Percentiles rank a stretch among this genome's conserved stretches.
These are phyloP conservation scores for Penicillium thymicola DNA, from an alignment of 2,329 filamentous ascomycete genomes.

Conservation along the genomic window DNA sequence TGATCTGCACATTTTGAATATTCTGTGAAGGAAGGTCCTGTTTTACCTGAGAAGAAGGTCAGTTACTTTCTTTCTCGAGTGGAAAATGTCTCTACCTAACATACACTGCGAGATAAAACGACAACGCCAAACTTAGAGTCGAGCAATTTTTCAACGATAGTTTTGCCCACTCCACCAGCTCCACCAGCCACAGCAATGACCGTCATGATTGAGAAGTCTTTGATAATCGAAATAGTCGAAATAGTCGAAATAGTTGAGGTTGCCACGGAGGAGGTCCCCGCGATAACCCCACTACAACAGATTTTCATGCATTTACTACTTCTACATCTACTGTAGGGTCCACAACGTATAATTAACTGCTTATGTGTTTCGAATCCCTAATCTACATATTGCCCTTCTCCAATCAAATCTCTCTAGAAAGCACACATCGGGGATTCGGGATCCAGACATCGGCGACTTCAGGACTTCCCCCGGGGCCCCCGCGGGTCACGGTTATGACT, in stretches of 20 bases:
- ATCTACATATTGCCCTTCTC: neutral
- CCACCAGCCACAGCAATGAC: constrained; percentile 49
- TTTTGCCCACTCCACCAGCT: constrained; percentile 46
- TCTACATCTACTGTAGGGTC: neutral
- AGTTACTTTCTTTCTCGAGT: neutral
- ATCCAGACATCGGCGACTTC: constrained; percentile 21
- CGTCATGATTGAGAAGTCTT: constrained; percentile 29
- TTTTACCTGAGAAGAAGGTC: neutral
- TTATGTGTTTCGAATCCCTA: neutral
- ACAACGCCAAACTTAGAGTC: constrained; percentile 38
- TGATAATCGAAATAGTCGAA: neutral
- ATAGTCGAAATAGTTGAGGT: neutral
- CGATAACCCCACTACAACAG: neutral
- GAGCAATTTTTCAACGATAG: constrained; percentile 46
- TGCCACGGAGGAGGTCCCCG: neutral
- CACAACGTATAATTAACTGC: neutral
- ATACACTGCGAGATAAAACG: constrained; percentile 44
- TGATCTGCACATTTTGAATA: constrained; percentile 24
- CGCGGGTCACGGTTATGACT: constrained; percentile 18
- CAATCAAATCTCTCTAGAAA: neutral
- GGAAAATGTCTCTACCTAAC: constrained; percentile 3
- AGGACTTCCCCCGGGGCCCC: neutral
- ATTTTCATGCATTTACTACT: neutral
- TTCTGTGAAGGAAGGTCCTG: constrained; percentile 4
- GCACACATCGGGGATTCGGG: constrained; percentile 24